phyloP scores from a whole-genome alignment of 768 basidiomycete species.

The Ephemerocybe angulata region DNA sequence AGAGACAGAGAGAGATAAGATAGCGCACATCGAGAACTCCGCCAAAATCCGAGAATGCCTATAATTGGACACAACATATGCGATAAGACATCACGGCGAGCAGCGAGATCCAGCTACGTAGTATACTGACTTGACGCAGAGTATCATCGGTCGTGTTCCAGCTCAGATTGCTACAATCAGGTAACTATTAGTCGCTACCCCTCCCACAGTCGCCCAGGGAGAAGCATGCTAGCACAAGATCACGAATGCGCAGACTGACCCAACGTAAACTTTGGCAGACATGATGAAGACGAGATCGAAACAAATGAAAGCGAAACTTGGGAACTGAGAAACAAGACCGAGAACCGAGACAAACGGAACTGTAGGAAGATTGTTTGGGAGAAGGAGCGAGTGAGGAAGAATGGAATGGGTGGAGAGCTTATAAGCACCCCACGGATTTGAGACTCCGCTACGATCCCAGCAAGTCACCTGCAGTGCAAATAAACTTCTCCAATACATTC shows the following conservation, averaged over 20 bases:
- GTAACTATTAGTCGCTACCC: constrained; percentile 56
- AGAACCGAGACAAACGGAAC: constrained; percentile 39
- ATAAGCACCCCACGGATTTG: neutral
- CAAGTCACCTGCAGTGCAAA: constrained; percentile 8
- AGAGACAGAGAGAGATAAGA: constrained; percentile 34
- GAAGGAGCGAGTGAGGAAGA: constrained; percentile 34
- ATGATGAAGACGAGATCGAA: constrained; percentile 46
- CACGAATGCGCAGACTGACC: constrained; percentile 75
- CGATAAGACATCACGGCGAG: constrained; percentile 43
- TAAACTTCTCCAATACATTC: neutral
- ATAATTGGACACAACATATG: constrained; percentile 43
- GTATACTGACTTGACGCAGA: constrained; percentile 79
- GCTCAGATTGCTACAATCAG: constrained; percentile 80
- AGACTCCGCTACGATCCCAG: neutral
- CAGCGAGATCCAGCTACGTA: constrained; percentile 29
- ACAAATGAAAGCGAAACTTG: constrained; percentile 50
- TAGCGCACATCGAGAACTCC: constrained; percentile 88
- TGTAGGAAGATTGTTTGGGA: constrained; percentile 46
- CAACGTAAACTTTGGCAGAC: constrained; percentile 88
- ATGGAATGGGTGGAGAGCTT: constrained; percentile 19
- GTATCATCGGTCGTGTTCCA: constrained; percentile 95
- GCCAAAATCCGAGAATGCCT: constrained; percentile 85
- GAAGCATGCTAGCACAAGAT: constrained; percentile 42
- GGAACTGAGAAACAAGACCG: constrained; percentile 53
- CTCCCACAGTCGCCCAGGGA: constrained; percentile 38